These are phyloP conservation scores for Pseudogymnoascus verrucosus DNA, from an alignment of 2,329 filamentous ascomycete species.

Conservation along the genomic window DNA sequence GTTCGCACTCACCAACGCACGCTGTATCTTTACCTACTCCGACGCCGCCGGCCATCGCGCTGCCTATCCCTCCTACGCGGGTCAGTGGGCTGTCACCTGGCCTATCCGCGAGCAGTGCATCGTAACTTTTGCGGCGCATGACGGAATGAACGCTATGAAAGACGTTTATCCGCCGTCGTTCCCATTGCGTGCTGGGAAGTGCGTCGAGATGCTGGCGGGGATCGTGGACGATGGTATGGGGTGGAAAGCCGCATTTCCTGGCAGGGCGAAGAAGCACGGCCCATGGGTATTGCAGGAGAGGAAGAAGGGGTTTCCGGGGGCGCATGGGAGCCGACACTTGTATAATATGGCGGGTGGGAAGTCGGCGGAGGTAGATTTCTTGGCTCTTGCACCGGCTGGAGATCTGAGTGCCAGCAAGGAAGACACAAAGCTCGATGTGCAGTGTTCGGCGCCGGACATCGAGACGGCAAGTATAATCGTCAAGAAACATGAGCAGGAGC, in stretches of 20 bases:
- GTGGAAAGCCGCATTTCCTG: slow-evolving; percentile 20
- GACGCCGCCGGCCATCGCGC: slow-evolving; percentile 27
- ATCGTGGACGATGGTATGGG: slow-evolving; percentile 14
- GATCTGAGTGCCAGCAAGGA: not conserved
- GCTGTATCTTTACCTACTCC: slow-evolving; percentile 26
- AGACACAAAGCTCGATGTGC: slow-evolving; percentile 16
- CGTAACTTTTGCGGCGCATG: slow-evolving; percentile 13
- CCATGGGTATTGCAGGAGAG: slow-evolving; percentile 14
- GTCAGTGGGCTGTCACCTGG: slow-evolving; percentile 29
- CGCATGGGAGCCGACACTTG: slow-evolving; percentile 26
- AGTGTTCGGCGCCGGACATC: slow-evolving; percentile 15
- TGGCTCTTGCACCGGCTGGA: slow-evolving; percentile 14
- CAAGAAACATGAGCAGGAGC: slow-evolving; percentile 15
- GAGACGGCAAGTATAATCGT: slow-evolving; percentile 16
- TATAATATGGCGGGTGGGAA: slow-evolving; percentile 29
- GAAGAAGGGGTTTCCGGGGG: slow-evolving; percentile 25
- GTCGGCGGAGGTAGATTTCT: slow-evolving; percentile 27
- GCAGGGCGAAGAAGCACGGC: slow-evolving; percentile 13
- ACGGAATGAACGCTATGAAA: slow-evolving; percentile 14
- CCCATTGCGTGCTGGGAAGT: slow-evolving; percentile 18
- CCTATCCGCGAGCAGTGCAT: slow-evolving; percentile 24
- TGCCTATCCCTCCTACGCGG: slow-evolving; percentile 28
- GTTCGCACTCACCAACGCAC: slow-evolving; percentile 22
- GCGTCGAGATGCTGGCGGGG: slow-evolving; percentile 20
- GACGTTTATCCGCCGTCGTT: slow-evolving; percentile 20